These are phyloP conservation scores for Boletellus ananiceps DNA, from an alignment of 768 basidiomycete genomes.

Conservation along the genomic window DNA sequence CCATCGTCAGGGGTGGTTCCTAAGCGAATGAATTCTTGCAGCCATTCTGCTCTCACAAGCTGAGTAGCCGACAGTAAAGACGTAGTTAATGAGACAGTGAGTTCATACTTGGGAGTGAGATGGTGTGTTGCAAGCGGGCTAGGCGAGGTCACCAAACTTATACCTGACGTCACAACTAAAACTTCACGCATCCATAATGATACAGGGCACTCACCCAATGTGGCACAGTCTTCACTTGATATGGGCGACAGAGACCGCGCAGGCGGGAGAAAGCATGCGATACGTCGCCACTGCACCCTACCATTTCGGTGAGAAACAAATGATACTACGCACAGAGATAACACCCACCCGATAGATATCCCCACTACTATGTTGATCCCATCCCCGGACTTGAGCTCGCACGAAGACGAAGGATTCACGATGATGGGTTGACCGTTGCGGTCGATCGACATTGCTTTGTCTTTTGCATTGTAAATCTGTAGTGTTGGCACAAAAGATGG, in stretches of 20 bases:
- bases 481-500: slow-evolving; percentile 46
- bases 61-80: slow-evolving; percentile 56
- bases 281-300: slow-evolving; percentile 49
- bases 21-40: slow-evolving; percentile 53
- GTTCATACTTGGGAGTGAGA: slow-evolving; percentile 46
- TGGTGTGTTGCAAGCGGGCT: slow-evolving; percentile 58
- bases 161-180: slow-evolving; percentile 32
- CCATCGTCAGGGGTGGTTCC: slow-evolving; percentile 36
- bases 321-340: no score
- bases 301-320: slow-evolving; percentile 1
- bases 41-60: slow-evolving; percentile 67
- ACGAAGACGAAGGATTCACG: slow-evolving; percentile 36
- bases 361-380: slow-evolving; percentile 41
- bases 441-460: slow-evolving; percentile 41
- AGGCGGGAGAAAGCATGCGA: slow-evolving; percentile 46
- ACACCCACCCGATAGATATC: slow-evolving; percentile 42
- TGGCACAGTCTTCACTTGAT: slow-evolving; percentile 41
- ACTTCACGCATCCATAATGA: not conserved
- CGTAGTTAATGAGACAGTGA: slow-evolving; percentile 47
- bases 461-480: slow-evolving; percentile 43
- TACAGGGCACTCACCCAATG: slow-evolving; percentile 45
- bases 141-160: slow-evolving; percentile 48
- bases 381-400: slow-evolving; percentile 54
- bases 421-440: slow-evolving; percentile 32
- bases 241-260: slow-evolving; percentile 34